These are phyloP conservation scores for Pachyrhizus erosus DNA, from an alignment of 306 rosid species.

Conservation along the genomic window DNA sequence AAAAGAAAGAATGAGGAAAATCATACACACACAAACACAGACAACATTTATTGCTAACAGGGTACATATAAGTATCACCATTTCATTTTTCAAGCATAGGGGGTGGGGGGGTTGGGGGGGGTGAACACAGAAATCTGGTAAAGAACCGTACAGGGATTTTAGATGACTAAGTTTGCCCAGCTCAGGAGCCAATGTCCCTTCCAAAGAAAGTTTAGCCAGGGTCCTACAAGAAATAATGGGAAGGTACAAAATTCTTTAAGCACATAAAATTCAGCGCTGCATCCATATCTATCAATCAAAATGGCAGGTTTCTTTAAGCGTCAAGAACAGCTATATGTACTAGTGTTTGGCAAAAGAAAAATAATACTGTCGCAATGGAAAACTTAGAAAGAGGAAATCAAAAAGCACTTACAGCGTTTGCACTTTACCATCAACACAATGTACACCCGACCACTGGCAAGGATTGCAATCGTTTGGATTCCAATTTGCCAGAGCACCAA, in stretches of 20 bases:
- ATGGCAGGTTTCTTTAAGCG: not conserved
- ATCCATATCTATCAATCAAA: not conserved
- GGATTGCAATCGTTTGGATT: slow-evolving; percentile 64
- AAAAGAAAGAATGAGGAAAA: not conserved
- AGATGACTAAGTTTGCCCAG: slow-evolving; percentile 76
- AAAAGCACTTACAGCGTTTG: slow-evolving; percentile 70
- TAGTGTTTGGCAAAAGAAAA: not conserved
- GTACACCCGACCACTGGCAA: slow-evolving; percentile 83
- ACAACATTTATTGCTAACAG: too few relatives aligned
- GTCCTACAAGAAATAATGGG: slow-evolving; percentile 58
- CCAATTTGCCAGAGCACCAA: slow-evolving; percentile 72
- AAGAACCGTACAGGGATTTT: slow-evolving; percentile 69
- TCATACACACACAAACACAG: too few relatives aligned
- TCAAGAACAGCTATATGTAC: not conserved
- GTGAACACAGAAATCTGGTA: not conserved
- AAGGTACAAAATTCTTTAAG: slow-evolving; percentile 37
- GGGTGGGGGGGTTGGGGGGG: too few relatives aligned
- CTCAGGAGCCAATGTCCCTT: slow-evolving; percentile 84
- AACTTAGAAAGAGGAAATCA: slow-evolving; percentile 16
- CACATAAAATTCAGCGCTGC: not conserved
- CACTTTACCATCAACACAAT: slow-evolving; percentile 68
- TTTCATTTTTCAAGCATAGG: not conserved
- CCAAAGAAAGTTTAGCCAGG: slow-evolving; percentile 66
- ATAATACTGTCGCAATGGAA: not conserved
- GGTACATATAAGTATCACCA: not conserved